Conservation (phyloP, 2,329 filamentous ascomycete genomes). For the Escovopsis sp. region DNA sequence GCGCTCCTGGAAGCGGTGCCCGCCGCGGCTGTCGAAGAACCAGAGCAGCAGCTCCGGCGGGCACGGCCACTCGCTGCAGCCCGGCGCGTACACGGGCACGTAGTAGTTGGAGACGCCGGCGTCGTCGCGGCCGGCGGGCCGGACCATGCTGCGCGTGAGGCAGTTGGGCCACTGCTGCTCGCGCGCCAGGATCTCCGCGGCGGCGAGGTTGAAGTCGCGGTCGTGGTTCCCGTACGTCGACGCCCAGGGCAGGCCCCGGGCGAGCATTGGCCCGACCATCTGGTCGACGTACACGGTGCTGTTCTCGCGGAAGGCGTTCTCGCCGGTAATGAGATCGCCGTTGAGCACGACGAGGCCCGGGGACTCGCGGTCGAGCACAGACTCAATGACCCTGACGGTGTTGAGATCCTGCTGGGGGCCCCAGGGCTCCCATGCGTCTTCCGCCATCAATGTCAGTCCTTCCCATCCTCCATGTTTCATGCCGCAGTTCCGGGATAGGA, state of each 20-base stretch:
- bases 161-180: conserved; percentile 25
- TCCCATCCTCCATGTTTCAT: background rate
- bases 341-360: conserved; percentile 53
- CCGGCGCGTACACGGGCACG: conserved; percentile 26
- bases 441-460: background rate
- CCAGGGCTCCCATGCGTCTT: conserved; percentile 31
- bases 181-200: conserved; percentile 25
- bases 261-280: conserved; percentile 42
- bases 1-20: conserved; percentile 31
- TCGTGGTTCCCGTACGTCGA: conserved; percentile 63
- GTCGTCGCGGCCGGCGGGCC: conserved; percentile 7
- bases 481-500: too few relatives aligned
- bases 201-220: conserved; percentile 41
- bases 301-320: conserved; percentile 42
- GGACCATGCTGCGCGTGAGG: conserved; percentile 26
- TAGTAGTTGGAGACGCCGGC: conserved; percentile 33
- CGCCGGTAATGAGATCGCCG: conserved; percentile 57
- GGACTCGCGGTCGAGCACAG: conserved; percentile 40
- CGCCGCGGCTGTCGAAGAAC: conserved; percentile 58
- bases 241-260: conserved; percentile 43
- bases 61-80: conserved; percentile 20
- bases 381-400: conserved; percentile 40
- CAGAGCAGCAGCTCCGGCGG: conserved; percentile 40
- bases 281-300: conserved; percentile 41
- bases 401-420: conserved; percentile 39